These are phyloP conservation scores for Pestalotiopsis sp. DNA, from an alignment of 2,329 filamentous ascomycete species.

Conservation along the genomic window DNA sequence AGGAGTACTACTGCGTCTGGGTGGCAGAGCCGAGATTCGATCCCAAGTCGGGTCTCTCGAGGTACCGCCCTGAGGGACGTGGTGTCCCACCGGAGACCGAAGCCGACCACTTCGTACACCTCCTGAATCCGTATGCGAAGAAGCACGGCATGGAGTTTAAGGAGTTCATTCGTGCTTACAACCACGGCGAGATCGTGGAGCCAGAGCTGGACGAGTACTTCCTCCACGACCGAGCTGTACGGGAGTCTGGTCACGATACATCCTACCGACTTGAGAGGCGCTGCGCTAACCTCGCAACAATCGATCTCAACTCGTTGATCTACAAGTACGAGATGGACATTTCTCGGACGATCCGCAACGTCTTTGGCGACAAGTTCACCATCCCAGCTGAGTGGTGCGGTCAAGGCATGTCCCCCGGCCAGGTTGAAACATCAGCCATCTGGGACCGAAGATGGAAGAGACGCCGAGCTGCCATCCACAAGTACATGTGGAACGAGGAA, in stretches of 20 bases:
- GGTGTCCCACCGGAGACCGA: slow-evolving; percentile 94
- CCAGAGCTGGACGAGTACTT: slow-evolving; percentile 95
- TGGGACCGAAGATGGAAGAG: slow-evolving; percentile 91
- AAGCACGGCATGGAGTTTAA: slow-evolving; percentile 83
- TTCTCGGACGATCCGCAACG: slow-evolving; percentile 77
- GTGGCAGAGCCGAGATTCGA: slow-evolving; percentile 78
- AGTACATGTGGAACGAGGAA: slow-evolving; percentile 89
- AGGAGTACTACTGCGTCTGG: slow-evolving; percentile 94
- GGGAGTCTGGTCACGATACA: slow-evolving; percentile 96
- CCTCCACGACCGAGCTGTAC: slow-evolving; percentile 90
- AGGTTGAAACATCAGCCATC: slow-evolving; percentile 78
- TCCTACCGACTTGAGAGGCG: slow-evolving; percentile 89
- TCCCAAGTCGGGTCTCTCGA: slow-evolving; percentile 74
- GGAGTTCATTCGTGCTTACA: slow-evolving; percentile 89
- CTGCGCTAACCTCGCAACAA: slow-evolving; percentile 86
- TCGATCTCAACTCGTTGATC: slow-evolving; percentile 90
- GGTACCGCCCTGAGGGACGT: slow-evolving; percentile 80
- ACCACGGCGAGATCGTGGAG: slow-evolving; percentile 73
- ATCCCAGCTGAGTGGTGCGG: slow-evolving; percentile 83
- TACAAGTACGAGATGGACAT: slow-evolving; percentile 99
- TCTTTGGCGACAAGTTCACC: slow-evolving; percentile 81
- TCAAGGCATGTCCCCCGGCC: slow-evolving; percentile 65
- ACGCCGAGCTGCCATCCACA: slow-evolving; percentile 85
- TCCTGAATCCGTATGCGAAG: slow-evolving; percentile 79
- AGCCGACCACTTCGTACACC: slow-evolving; percentile 81